Conservation (phyloP, 192 early-diverging fungal species). For the Gamsiella multidivaricata region DNA sequence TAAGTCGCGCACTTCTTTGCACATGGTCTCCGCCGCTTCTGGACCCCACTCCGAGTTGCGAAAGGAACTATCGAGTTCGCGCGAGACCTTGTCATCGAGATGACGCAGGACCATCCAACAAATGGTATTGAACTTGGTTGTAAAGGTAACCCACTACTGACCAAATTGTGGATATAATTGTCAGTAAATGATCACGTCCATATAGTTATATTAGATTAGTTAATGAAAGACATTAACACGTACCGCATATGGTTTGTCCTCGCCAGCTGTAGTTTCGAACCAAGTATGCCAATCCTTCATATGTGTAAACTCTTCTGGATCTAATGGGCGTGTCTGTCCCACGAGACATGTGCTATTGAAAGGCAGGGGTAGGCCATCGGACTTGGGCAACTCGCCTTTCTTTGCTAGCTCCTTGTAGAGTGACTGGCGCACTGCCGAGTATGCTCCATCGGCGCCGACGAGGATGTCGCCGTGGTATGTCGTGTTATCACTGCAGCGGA, state of each 20-base stretch:
- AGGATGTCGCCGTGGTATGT: slow-evolving; percentile 24
- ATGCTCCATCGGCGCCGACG: slow-evolving; percentile 38
- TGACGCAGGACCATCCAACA: slow-evolving; percentile 38
- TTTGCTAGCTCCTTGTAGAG: slow-evolving; percentile 21
- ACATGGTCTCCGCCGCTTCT: slow-evolving; percentile 30
- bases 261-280: slow-evolving; percentile 20
- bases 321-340: slow-evolving; percentile 21
- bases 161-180: background rate
- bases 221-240: no score
- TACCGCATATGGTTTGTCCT: slow-evolving; percentile 33
- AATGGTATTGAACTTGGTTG: slow-evolving; percentile 23
- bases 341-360: slow-evolving; percentile 33
- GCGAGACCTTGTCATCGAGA: slow-evolving; percentile 9
- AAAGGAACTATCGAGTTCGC: slow-evolving; percentile 10
- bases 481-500: slow-evolving; percentile 20
- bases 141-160: slow-evolving; percentile 35
- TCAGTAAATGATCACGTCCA: no score
- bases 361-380: slow-evolving; percentile 11
- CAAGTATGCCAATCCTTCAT: slow-evolving; percentile 15
- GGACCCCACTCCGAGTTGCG: slow-evolving; percentile 39
- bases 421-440: slow-evolving; percentile 31
- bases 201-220: no score
- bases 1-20: slow-evolving; percentile 38
- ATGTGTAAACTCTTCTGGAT: slow-evolving; percentile 16
- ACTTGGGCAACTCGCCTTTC: slow-evolving; percentile 13